Evolutionary conservation across 257 asterid genomes (phyloP), one percentile per base, ranked within the genome.

Genomic region (Thymus mandschuricus): DNA sequence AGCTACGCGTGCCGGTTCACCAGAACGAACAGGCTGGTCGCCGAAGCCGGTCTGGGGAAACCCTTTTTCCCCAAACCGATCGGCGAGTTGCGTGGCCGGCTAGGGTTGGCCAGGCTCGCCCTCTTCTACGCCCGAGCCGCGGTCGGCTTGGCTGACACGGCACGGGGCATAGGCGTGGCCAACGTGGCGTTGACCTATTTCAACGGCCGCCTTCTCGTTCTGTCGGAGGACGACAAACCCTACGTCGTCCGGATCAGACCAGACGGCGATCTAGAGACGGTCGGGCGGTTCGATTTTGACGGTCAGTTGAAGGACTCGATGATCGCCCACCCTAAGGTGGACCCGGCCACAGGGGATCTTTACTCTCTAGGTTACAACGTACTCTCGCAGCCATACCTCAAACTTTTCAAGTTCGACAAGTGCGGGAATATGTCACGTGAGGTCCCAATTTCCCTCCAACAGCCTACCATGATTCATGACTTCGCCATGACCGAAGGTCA

Each of bases 201-300:
- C 69, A 82, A 82, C 40, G 87, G 82, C 6, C 74, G 81, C 49
- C 82, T 88, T 21, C 70, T 84, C 46, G 90, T 87, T 66, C 71
- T 86, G 81, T 82, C 95, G 1, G 90, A 88, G 68, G 92, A 86
- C 29, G 95, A 86, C 66, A 87, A 86, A 3, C 95, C 90, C 0
- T 88, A 88, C 69, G 4, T 1, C 5, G 78, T 88, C 40, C 34
- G 44, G 2, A 72, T 88, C 3, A 81, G 67, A 0, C 66, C 62
- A 0, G 76, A 81, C 4, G 89, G 88, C 0, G 92, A 88, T 70
- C 80, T 84, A 0, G 69, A 78, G 57, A 84, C 95, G 5, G 69
- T 78, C 50, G 84, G 80, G 48, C 83, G 86, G 77, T 84, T 60
- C 40, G 40, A 78, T 73, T 88, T 88, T 44, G 40, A 81, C 5